These are phyloP conservation scores for Rosa rugosa DNA, from an alignment of 306 rosid genomes.

Conservation along the genomic window DNA sequence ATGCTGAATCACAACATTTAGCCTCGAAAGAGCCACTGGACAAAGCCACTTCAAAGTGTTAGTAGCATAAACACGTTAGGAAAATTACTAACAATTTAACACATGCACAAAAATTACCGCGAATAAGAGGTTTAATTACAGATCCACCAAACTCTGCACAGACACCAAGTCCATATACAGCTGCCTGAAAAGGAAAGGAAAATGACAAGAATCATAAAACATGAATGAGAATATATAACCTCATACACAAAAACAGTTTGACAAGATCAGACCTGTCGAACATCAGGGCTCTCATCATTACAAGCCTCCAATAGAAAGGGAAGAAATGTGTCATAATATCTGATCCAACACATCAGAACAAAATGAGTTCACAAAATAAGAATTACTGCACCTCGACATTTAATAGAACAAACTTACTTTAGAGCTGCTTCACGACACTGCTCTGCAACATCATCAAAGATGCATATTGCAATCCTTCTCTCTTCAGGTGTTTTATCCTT, in stretches of 20 bases:
- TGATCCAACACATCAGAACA: slow-evolving; percentile 37
- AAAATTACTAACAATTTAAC: slow-evolving; percentile 1
- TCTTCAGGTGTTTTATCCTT: slow-evolving; percentile 97
- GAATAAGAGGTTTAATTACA: slow-evolving; percentile 79
- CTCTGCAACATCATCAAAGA: slow-evolving; percentile 96
- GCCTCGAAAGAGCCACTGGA: slow-evolving; percentile 93
- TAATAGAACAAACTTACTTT: slow-evolving; percentile 46
- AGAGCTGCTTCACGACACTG: slow-evolving; percentile 97
- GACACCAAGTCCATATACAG: slow-evolving; percentile 98
- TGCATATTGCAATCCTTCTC: slow-evolving; percentile 97
- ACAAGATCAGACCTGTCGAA: slow-evolving; percentile 74
- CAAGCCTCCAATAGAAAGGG: slow-evolving; percentile 98
- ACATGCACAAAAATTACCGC: slow-evolving; percentile 50
- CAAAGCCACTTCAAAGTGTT: slow-evolving; percentile 27
- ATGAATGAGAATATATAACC: background rate
- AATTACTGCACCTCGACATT: background rate
- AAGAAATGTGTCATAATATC: slow-evolving; percentile 90
- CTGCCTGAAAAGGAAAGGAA: slow-evolving; percentile 60
- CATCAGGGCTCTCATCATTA: slow-evolving; percentile 91
- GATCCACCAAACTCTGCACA: slow-evolving; percentile 96
- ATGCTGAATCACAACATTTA: slow-evolving; percentile 87
- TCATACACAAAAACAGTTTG: slow-evolving; percentile 1
- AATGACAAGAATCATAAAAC: slow-evolving; percentile 13
- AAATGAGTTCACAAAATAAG: slow-evolving; percentile 11
- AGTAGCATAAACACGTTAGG: slow-evolving; percentile 8